Evolutionary conservation across 192 early-diverging fungal genomes (phyloP).

Genomic region (Coemansia sp.): DNA sequence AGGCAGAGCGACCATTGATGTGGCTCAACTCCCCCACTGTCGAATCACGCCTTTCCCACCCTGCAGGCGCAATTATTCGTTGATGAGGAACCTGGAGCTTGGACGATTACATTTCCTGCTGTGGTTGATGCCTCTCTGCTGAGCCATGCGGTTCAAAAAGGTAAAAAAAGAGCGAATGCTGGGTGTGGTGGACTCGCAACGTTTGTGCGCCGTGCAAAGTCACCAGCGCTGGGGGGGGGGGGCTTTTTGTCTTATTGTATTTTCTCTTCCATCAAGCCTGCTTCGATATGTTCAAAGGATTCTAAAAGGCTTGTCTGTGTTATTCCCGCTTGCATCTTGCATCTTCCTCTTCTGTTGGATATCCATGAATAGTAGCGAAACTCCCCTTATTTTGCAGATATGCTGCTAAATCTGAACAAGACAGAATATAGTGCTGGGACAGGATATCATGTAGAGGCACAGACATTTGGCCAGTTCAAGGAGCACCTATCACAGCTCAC

Average conservation of each 20-base stretch:
- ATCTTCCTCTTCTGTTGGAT: background rate
- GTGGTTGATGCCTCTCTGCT: background rate
- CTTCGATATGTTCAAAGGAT: background rate
- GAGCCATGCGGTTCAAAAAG: background rate
- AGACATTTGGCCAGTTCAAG: constrained; percentile 32
- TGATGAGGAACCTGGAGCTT: background rate
- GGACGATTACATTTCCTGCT: background rate
- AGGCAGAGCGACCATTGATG: background rate
- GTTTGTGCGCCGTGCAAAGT: background rate
- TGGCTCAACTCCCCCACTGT: background rate
- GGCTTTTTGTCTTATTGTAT: background rate
- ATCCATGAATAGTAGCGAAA: background rate
- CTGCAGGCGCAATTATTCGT: background rate
- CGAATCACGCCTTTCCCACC: background rate
- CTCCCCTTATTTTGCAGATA: background rate
- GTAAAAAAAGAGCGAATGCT: background rate
- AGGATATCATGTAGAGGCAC: background rate
- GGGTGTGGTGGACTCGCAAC: background rate
- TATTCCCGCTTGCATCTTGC: background rate
- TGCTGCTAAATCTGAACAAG: constrained; percentile 19
- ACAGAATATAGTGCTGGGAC: constrained; percentile 4
- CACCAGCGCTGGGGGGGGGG: background rate
- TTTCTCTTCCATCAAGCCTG: background rate
- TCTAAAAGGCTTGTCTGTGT: background rate
- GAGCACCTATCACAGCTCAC: constrained; percentile 16